phyloP scores from a whole-genome alignment of 257 asterid genomes.

The Verbascum thapsus region DNA sequence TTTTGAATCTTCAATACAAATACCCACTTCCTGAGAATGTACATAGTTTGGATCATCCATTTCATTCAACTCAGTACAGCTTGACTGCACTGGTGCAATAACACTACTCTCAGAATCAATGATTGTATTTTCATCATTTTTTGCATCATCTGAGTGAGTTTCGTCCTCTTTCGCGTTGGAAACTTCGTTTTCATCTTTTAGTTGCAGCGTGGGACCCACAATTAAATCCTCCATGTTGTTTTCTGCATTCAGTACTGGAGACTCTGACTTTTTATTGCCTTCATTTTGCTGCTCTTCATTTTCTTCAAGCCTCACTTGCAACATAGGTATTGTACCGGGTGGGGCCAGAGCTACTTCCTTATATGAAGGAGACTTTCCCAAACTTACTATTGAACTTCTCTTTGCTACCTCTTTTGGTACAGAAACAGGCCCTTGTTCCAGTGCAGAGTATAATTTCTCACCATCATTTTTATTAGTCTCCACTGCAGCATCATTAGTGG shows the following conservation, averaged over 20 bases:
- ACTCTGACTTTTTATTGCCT: conserved; percentile 35
- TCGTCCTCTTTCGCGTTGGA: conserved; percentile 42
- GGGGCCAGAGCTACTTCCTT: conserved; percentile 99
- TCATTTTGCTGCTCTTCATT: conserved; percentile 45
- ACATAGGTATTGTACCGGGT: conserved; percentile 81
- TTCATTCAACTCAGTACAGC: no score
- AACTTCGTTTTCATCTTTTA: conserved; percentile 43
- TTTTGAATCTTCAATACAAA: conserved; percentile 40
- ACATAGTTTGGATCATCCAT: no score
- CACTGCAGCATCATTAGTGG: conserved; percentile 46
- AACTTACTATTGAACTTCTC: conserved; percentile 73
- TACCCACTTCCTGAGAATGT: conserved; percentile 40
- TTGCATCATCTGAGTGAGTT: conserved; percentile 30
- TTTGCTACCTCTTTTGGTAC: conserved; percentile 53
- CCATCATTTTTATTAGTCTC: conserved; percentile 50
- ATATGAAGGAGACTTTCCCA: conserved; percentile 93
- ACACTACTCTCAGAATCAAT: conserved; percentile 36
- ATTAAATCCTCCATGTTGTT: conserved; percentile 35
- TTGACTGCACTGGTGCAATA: no score
- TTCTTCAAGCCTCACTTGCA: conserved; percentile 57
- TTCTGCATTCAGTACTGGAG: conserved; percentile 38
- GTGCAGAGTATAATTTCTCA: conserved; percentile 47
- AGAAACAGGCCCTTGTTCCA: conserved; percentile 49
- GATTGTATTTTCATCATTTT: conserved; percentile 38
- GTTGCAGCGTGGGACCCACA: conserved; percentile 37